Percentiles rank a stretch among this genome's conserved stretches.
phyloP scores from a whole-genome alignment of 2,329 filamentous ascomycete genomes.

The Penicillium aurantiogriseum region DNA sequence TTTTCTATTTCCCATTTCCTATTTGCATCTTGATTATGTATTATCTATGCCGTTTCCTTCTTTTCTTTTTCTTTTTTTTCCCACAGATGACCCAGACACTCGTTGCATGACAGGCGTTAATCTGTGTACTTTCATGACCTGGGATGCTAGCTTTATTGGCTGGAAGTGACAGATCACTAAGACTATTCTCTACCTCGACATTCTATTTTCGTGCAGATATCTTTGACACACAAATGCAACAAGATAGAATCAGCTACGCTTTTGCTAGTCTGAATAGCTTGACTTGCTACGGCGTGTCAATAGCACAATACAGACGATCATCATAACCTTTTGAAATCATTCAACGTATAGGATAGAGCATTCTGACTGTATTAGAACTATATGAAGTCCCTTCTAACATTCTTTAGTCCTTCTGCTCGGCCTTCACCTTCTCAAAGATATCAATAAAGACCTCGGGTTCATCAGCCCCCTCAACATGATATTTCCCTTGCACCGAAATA shows the following conservation, averaged over 20 bases:
- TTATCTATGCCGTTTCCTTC: background rate
- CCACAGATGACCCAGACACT: background rate
- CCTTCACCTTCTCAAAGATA: slow-evolving; percentile 62
- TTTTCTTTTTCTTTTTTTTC: background rate
- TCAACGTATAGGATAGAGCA: background rate
- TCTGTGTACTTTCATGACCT: slow-evolving; percentile 3
- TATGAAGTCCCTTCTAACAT: background rate
- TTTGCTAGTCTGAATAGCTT: background rate
- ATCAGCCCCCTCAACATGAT: slow-evolving; percentile 69
- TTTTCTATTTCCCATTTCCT: background rate
- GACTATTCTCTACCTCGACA: background rate
- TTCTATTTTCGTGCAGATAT: background rate
- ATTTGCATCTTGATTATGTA: background rate
- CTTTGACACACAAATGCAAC: background rate
- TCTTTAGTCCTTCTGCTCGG: slow-evolving; percentile 21
- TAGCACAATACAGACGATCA: background rate
- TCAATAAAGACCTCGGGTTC: slow-evolving; percentile 66
- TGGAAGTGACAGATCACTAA: background rate
- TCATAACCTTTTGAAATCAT: background rate
- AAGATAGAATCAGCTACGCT: background rate
- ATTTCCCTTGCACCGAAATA: slow-evolving; percentile 68
- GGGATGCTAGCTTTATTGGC: background rate
- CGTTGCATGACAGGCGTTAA: slow-evolving; percentile 8
- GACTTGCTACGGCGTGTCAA: background rate
- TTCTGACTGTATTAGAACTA: background rate